These are phyloP conservation scores for Phytopythium boreale DNA, from an alignment of 352 stramenopile species.

Conservation along the genomic window DNA sequence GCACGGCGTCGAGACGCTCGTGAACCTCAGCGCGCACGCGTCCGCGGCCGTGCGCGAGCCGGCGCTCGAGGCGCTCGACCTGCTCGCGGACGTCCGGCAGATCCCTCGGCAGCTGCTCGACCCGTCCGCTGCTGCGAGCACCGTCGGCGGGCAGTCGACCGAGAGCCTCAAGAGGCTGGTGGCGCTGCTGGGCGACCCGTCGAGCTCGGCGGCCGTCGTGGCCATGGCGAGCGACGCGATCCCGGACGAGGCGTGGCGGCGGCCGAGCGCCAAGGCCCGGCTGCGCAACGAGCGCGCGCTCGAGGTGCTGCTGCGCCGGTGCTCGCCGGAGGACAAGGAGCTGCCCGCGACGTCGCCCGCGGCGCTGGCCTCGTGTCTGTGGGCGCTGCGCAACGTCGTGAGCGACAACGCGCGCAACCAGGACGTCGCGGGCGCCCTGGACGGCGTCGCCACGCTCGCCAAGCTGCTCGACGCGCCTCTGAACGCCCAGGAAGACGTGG, in stretches of 20 bases:
- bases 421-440: slow-evolving; percentile 49
- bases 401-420: slow-evolving; percentile 60
- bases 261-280: slow-evolving; percentile 48
- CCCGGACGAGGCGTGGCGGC: slow-evolving; percentile 73
- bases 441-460: slow-evolving; percentile 47
- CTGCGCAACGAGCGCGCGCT: slow-evolving; percentile 67
- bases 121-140: slow-evolving; percentile 10
- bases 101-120: slow-evolving; percentile 21
- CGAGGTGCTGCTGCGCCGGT: slow-evolving; percentile 47
- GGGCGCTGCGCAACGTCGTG: slow-evolving; percentile 61
- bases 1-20: slow-evolving; percentile 76
- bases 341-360: neutral
- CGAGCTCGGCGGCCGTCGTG: slow-evolving; percentile 48
- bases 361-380: slow-evolving; percentile 60
- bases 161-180: slow-evolving; percentile 72
- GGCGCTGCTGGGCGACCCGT: slow-evolving; percentile 46
- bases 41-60: slow-evolving; percentile 62
- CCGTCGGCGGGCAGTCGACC: slow-evolving; percentile 22
- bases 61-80: slow-evolving; percentile 68
- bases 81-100: slow-evolving; percentile 66
- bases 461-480: slow-evolving; percentile 30
- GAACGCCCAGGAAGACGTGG: slow-evolving; percentile 29
- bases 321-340: neutral
- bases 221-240: slow-evolving; percentile 76
- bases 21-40: slow-evolving; percentile 64